Evolutionary conservation across 257 asterid species (phyloP).

Genomic region (Petunia secreta): DNA sequence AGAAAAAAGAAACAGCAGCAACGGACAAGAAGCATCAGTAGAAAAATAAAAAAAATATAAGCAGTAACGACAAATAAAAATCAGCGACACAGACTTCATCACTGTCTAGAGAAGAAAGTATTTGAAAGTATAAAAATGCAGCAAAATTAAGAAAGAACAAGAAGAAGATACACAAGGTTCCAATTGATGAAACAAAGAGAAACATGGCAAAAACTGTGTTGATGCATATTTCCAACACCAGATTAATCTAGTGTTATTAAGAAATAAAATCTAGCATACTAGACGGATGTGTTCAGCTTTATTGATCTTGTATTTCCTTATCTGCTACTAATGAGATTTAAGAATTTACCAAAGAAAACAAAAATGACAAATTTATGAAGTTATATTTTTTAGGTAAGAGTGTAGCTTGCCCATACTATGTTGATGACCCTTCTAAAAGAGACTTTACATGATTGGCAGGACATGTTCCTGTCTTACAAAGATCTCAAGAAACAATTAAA

Average conservation of each 20-base stretch:
- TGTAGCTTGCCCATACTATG: background rate
- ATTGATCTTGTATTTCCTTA: background rate
- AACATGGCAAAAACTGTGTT: background rate
- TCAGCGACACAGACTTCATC: no score
- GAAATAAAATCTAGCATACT: background rate
- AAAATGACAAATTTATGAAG: background rate
- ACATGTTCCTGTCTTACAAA: slow-evolving; percentile 24
- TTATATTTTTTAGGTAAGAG: background rate
- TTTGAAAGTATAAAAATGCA: no score
- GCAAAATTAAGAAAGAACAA: no score
- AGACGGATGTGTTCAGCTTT: background rate
- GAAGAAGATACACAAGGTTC: background rate
- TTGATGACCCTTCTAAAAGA: background rate
- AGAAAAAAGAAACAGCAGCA: no score
- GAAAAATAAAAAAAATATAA: no score
- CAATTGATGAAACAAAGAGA: background rate
- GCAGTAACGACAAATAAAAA: no score
- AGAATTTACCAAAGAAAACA: background rate
- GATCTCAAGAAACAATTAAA: slow-evolving; percentile 23
- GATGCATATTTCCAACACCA: background rate
- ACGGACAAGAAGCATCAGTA: no score
- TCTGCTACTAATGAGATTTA: background rate
- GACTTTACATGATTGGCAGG: slow-evolving; percentile 16
- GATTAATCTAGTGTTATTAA: background rate
- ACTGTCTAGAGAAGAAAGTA: no score